These are phyloP conservation scores for Didymella pinodella DNA, from an alignment of 2,329 filamentous ascomycete genomes.

Conservation along the genomic window DNA sequence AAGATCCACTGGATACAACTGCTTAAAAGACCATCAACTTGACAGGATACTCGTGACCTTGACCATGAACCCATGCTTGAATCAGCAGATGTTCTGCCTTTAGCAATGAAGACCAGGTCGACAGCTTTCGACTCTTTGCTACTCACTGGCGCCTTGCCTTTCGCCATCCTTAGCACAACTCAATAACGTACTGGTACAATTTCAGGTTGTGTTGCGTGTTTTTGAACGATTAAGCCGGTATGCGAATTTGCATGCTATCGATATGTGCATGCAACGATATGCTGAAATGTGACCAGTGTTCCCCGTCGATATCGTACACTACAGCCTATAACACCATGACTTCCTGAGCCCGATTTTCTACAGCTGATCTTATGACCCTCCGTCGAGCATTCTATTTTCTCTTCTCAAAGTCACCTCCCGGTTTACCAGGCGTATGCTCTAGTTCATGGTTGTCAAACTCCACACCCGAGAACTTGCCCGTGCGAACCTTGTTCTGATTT, in stretches of 20 bases:
- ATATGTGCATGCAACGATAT: background rate
- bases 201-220: too few relatives aligned
- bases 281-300: background rate
- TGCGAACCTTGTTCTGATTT: conserved; percentile 34
- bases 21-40: too few relatives aligned
- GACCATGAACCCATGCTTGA: too few relatives aligned
- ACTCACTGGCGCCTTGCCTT: too few relatives aligned
- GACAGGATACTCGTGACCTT: too few relatives aligned
- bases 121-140: too few relatives aligned
- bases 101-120: too few relatives aligned
- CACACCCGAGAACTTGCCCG: conserved; percentile 35
- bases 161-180: too few relatives aligned
- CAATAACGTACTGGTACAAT: too few relatives aligned
- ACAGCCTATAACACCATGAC: background rate
- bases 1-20: too few relatives aligned
- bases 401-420: conserved; percentile 37
- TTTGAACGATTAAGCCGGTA: background rate
- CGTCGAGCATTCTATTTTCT: background rate
- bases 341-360: too few relatives aligned
- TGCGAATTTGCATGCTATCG: background rate
- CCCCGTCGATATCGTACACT: background rate
- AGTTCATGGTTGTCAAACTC: conserved; percentile 40
- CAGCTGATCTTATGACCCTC: background rate
- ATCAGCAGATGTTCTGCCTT: too few relatives aligned
- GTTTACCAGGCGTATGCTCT: conserved; percentile 29